phyloP scores from a whole-genome alignment of 208 protist genomes.

The Hexamita inflata region DNA sequence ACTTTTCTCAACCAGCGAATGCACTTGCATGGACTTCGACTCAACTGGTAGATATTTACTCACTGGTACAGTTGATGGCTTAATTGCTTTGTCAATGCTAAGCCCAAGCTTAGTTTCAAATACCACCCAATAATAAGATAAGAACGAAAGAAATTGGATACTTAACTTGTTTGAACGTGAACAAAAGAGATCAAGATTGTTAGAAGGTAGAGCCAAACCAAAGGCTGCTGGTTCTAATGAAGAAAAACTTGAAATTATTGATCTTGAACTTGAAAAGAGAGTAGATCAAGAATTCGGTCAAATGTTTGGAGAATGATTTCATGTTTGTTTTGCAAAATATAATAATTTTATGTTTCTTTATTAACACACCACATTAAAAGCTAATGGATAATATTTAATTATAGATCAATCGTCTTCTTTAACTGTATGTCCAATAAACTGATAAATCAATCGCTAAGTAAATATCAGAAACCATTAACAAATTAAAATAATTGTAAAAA shows the following conservation, averaged over 20 bases:
- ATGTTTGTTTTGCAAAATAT: too few relatives aligned
- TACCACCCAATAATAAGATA: background rate
- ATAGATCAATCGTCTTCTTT: too few relatives aligned
- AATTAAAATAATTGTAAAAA: too few relatives aligned
- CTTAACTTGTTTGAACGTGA: slow-evolving; percentile 6
- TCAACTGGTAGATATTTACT: background rate
- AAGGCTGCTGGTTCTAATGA: background rate
- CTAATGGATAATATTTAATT: too few relatives aligned
- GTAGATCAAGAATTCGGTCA: background rate
- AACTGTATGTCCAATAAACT: too few relatives aligned
- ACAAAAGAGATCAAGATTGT: background rate
- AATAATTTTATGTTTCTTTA: too few relatives aligned
- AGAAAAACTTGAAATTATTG: background rate
- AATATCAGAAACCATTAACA: too few relatives aligned
- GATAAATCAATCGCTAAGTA: too few relatives aligned
- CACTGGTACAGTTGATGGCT: background rate
- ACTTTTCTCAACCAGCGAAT: background rate
- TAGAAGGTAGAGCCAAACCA: background rate
- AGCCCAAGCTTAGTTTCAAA: background rate
- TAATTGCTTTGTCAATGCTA: background rate
- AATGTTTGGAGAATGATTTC: background rate
- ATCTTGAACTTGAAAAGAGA: background rate
- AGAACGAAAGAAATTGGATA: slow-evolving; percentile 1
- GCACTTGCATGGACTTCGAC: slow-evolving; percentile 6
- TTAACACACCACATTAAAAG: too few relatives aligned